These are phyloP conservation scores for Backusella westeae DNA, from an alignment of 192 early-diverging fungal genomes.

Conservation along the genomic window DNA sequence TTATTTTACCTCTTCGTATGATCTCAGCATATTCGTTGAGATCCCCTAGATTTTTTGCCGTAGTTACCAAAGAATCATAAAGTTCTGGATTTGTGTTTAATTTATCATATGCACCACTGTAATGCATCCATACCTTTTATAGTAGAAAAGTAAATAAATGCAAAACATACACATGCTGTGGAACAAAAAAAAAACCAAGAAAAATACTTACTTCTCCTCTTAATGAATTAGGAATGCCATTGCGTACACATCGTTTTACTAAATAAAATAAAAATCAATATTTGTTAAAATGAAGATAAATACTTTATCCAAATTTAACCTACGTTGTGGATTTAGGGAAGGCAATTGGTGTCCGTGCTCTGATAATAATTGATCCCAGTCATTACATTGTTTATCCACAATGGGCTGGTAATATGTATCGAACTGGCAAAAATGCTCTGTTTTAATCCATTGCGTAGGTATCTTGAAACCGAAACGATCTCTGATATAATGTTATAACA, in stretches of 20 bases:
- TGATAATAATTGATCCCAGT: conserved; percentile 48
- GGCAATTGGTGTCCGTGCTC: conserved; percentile 13
- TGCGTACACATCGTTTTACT: conserved; percentile 69
- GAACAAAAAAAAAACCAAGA: not conserved
- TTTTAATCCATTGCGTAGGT: conserved; percentile 47
- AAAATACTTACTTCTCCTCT: conserved; percentile 48
- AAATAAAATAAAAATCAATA: conserved; percentile 23
- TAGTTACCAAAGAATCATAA: conserved; percentile 49
- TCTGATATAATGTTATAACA: conserved; percentile 13
- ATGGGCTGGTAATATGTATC: conserved; percentile 49
- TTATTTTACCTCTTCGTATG: conserved; percentile 58
- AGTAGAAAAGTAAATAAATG: not conserved
- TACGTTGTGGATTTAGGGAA: not conserved
- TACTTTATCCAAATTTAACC: not conserved
- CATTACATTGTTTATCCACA: conserved; percentile 41
- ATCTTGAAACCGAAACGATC: conserved; percentile 60
- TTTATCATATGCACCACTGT: conserved; percentile 66
- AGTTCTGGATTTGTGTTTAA: conserved; percentile 52
- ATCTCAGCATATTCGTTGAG: conserved; percentile 65
- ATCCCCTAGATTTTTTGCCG: conserved; percentile 43
- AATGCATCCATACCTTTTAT: conserved; percentile 52
- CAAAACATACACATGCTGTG: conserved; percentile 9
- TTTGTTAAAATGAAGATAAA: not conserved
- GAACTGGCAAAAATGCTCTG: conserved; percentile 44
- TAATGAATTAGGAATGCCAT: conserved; percentile 67